Percentiles rank a stretch among this genome's conserved stretches.
Evolutionary conservation across 257 asterid genomes (phyloP).

Genomic region (Perilla frutescens): DNA sequence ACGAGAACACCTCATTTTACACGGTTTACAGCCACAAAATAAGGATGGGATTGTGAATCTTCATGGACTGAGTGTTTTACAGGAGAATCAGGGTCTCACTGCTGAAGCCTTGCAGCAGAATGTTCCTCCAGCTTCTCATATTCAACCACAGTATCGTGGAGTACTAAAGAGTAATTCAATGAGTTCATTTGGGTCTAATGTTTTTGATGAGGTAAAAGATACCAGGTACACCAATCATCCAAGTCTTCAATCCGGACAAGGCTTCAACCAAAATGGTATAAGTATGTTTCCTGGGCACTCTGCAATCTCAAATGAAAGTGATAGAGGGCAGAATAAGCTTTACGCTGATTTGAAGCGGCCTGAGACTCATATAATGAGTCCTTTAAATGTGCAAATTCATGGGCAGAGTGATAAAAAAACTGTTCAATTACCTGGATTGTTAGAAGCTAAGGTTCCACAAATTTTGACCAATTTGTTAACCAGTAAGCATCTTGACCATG

Average conservation of each 20-base stretch:
- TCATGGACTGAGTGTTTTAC: conserved; percentile 39
- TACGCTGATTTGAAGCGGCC: conserved; percentile 46
- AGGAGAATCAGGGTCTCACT: conserved; percentile 39
- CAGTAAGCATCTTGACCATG: conserved; percentile 46
- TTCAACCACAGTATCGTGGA: conserved; percentile 41
- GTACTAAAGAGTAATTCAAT: conserved; percentile 34
- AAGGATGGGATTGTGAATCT: conserved; percentile 37
- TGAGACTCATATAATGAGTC: conserved; percentile 37
- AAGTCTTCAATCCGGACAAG: conserved; percentile 47
- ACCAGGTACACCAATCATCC: conserved; percentile 41
- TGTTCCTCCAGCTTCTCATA: conserved; percentile 43
- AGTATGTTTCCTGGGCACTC: conserved; percentile 45
- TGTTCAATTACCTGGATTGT: conserved; percentile 44
- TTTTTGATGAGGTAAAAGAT: conserved; percentile 44
- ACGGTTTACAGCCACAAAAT: conserved; percentile 41
- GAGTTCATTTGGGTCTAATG: conserved; percentile 42
- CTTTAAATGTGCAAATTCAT: conserved; percentile 41
- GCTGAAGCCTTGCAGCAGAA: conserved; percentile 35
- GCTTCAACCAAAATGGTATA: conserved; percentile 43
- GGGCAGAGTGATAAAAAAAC: conserved; percentile 39
- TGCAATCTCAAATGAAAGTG: conserved; percentile 38
- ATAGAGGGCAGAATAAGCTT: conserved; percentile 37
- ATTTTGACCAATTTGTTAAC: conserved; percentile 44
- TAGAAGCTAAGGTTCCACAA: conserved; percentile 45
- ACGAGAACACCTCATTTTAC: conserved; percentile 39